These are phyloP conservation scores for Neurospora sp. DNA, from an alignment of 2,329 filamentous ascomycete genomes.

Conservation along the genomic window DNA sequence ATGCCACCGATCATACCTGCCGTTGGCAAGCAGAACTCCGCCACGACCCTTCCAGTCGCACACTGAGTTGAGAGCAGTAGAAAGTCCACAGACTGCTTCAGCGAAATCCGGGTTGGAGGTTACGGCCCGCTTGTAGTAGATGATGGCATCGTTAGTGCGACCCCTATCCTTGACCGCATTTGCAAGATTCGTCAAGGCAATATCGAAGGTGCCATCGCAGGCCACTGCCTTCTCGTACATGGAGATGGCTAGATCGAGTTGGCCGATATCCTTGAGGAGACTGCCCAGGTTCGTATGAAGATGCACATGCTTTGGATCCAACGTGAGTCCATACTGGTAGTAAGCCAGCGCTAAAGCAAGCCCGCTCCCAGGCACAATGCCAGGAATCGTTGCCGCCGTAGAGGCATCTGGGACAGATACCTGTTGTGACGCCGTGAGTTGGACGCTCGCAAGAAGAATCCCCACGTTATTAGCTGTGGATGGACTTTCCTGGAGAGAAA, in stretches of 20 bases:
- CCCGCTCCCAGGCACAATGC: constrained; percentile 76
- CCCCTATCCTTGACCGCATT: constrained; percentile 98
- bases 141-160: constrained; percentile 81
- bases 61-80: constrained; percentile 91
- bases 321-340: constrained; percentile 84
- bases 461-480: constrained; percentile 98
- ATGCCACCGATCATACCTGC: constrained; percentile 82
- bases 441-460: constrained; percentile 89
- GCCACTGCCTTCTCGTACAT: constrained; percentile 96
- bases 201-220: constrained; percentile 92
- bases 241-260: constrained; percentile 79
- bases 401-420: constrained; percentile 14
- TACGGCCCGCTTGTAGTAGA: constrained; percentile 85
- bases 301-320: constrained; percentile 87
- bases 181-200: constrained; percentile 89
- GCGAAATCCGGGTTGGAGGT: constrained; percentile 90
- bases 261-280: constrained; percentile 89
- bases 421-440: constrained; percentile 47
- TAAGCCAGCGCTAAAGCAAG: constrained; percentile 82
- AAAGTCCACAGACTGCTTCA: constrained; percentile 90
- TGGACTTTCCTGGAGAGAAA: constrained; percentile 89
- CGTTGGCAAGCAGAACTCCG: constrained; percentile 65
- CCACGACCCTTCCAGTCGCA: constrained; percentile 90
- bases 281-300: constrained; percentile 95
- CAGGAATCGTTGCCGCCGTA: constrained; percentile 49